A percentile compares a stretch with the other conserved stretches of the same genome.
These are phyloP conservation scores for Pulveroboletus sp. DNA, from an alignment of 768 basidiomycete species.

Conservation along the genomic window DNA sequence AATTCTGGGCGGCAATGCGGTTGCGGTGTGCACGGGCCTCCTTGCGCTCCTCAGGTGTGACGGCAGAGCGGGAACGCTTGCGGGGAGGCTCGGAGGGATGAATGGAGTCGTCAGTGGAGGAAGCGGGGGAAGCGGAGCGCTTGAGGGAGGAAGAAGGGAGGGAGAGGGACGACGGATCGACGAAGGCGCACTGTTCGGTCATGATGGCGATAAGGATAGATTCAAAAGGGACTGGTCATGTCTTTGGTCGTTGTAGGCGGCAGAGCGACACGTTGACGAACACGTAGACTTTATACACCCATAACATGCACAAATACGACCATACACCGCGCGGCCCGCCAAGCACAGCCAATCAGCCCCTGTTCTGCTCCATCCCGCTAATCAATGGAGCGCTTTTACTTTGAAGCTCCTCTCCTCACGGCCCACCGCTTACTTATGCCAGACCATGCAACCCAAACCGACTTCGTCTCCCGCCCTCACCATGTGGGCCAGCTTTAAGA, in stretches of 20 bases:
- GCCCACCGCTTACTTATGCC: too few relatives aligned
- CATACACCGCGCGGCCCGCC: constrained; percentile 5
- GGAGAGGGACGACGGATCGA: constrained; percentile 39
- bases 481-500: constrained; percentile 17
- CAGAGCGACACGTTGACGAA: constrained; percentile 26
- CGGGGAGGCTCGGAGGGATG: constrained; percentile 48
- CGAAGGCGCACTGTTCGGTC: constrained; percentile 28
- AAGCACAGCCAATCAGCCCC: constrained; percentile 5
- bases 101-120: constrained; percentile 14
- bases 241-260: constrained; percentile 12
- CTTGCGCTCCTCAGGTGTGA: constrained; percentile 71
- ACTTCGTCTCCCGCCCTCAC: neutral
- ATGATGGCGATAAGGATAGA: constrained; percentile 27
- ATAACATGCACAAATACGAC: constrained; percentile 25
- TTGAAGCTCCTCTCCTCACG: too few relatives aligned
- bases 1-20: constrained; percentile 90
- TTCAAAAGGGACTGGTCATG: constrained; percentile 21
- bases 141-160: constrained; percentile 34
- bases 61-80: constrained; percentile 66
- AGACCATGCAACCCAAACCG: too few relatives aligned
- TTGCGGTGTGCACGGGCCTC: constrained; percentile 90
- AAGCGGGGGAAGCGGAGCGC: constrained; percentile 27
- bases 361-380: too few relatives aligned
- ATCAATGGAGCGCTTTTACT: constrained; percentile 3
- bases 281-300: constrained; percentile 31